phyloP scores from a whole-genome alignment of 2,329 filamentous ascomycete species.

The Penicillium crustosum region DNA sequence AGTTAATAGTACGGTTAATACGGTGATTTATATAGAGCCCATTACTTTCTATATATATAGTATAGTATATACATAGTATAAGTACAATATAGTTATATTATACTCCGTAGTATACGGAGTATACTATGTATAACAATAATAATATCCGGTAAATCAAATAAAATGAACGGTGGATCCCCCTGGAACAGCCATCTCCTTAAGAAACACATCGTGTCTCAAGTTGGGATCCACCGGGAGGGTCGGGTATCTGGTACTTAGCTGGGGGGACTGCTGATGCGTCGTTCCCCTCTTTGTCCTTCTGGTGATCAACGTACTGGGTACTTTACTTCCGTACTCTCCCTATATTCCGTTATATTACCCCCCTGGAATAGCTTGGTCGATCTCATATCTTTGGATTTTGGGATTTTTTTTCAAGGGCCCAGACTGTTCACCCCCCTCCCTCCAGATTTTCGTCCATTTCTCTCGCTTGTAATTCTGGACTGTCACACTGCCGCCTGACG shows the following conservation, averaged over 20 bases:
- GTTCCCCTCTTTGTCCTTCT: not conserved
- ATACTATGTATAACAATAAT: no score
- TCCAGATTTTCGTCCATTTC: constrained; percentile 14
- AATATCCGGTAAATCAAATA: not conserved
- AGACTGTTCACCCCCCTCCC: constrained; percentile 11
- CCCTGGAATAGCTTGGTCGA: constrained; percentile 8
- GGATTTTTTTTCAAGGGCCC: constrained; percentile 10
- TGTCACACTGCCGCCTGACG: constrained; percentile 11
- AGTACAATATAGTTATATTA: no score
- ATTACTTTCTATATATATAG: no score
- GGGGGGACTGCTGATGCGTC: not conserved
- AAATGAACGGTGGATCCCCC: constrained; percentile 6
- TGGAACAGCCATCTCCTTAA: constrained; percentile 1
- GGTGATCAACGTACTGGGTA: not conserved
- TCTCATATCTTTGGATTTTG: not conserved
- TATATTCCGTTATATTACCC: not conserved
- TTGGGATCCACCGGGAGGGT: constrained; percentile 9
- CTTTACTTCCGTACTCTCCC: not conserved
- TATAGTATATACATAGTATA: no score
- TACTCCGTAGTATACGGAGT: no score
- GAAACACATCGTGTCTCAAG: constrained; percentile 41
- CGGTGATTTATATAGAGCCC: no score
- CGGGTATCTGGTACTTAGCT: constrained; percentile 21
- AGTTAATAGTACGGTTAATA: not conserved
- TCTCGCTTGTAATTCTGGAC: constrained; percentile 13